Conservation (phyloP, 768 basidiomycete genomes). For the Psilocybe cyanescens region DNA sequence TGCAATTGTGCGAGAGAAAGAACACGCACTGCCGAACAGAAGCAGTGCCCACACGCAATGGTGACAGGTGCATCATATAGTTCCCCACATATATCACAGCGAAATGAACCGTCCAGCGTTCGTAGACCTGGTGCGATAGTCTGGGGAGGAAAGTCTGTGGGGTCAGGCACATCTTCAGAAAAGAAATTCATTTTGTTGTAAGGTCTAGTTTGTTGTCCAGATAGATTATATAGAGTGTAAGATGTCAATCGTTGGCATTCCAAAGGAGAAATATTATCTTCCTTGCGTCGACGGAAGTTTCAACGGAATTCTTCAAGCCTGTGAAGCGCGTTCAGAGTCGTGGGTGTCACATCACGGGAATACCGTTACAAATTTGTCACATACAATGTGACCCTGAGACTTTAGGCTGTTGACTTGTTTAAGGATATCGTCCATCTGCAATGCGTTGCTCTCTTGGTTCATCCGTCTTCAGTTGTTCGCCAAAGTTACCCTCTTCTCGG, state of each 20-base stretch:
- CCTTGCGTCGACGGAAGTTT: not conserved
- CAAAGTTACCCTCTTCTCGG: not conserved
- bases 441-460: too few species aligned
- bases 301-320: not conserved
- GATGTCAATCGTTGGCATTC: not conserved
- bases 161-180: slow-evolving; percentile 46
- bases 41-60: slow-evolving; percentile 78
- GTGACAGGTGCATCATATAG: slow-evolving; percentile 75
- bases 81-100: slow-evolving; percentile 80
- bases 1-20: not conserved
- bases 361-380: not conserved
- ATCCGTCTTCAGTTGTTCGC: not conserved
- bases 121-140: slow-evolving; percentile 55
- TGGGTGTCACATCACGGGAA: slow-evolving; percentile 16
- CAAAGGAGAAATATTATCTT: not conserved
- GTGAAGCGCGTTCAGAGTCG: slow-evolving; percentile 5
- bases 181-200: slow-evolving; percentile 23
- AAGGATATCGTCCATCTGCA: too few species aligned
- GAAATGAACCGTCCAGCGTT: slow-evolving; percentile 63
- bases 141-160: slow-evolving; percentile 68
- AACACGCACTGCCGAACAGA: slow-evolving; percentile 71
- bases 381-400: not conserved
- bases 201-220: not conserved
- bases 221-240: not conserved
- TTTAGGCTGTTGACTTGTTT: not conserved